Evolutionary conservation across 345 rosid species (phyloP).

Genomic region (Ceriops decandra): DNA sequence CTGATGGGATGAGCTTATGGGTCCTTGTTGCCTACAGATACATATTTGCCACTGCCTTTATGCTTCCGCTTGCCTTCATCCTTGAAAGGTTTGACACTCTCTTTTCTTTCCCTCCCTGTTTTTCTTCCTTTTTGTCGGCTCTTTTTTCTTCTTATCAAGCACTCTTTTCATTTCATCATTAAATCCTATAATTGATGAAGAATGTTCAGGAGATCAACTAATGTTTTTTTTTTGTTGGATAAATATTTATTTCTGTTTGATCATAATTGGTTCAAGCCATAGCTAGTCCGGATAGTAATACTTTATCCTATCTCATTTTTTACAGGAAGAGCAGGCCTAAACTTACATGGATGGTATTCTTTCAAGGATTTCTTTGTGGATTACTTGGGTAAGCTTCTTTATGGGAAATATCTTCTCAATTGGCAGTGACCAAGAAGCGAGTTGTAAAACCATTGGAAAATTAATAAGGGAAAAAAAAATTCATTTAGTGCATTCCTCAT

Average conservation of each 20-base stretch:
- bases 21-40: slow-evolving; percentile 7
- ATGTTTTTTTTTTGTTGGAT: too few species aligned
- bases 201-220: too few species aligned
- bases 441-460: background rate
- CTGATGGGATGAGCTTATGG: slow-evolving; percentile 3
- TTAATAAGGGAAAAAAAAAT: background rate
- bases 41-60: slow-evolving; percentile 3
- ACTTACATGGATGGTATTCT: background rate
- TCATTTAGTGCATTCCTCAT: too few species aligned
- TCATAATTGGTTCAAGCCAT: too few species aligned
- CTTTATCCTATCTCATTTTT: too few species aligned
- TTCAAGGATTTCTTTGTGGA: slow-evolving; percentile 15
- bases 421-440: background rate
- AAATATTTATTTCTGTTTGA: background rate
- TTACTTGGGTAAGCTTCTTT: slow-evolving; percentile 18
- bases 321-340: slow-evolving; percentile 2
- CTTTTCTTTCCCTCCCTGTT: too few species aligned
- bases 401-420: too few species aligned
- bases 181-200: too few species aligned
- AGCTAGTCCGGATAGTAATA: too few species aligned
- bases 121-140: too few species aligned
- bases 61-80: slow-evolving; percentile 1
- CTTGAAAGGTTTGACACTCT: background rate
- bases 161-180: too few species aligned
- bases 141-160: too few species aligned